Percentiles rank a stretch among this genome's conserved stretches.
These are phyloP conservation scores for Penicillium glabrum DNA, from an alignment of 2,329 filamentous ascomycete genomes.

Conservation along the genomic window DNA sequence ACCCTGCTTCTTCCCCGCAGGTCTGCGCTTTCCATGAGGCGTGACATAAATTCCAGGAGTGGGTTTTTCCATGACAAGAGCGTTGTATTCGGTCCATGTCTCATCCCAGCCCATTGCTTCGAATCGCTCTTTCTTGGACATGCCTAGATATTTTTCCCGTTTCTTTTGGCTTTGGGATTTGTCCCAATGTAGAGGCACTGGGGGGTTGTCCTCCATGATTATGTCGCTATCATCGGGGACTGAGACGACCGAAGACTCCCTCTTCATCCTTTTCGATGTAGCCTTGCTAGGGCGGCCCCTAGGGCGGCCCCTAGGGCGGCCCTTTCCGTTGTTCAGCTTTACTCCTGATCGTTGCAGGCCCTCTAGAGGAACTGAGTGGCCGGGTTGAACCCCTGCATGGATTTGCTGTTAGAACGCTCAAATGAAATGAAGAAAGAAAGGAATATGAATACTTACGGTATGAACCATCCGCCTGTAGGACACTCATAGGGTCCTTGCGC, in stretches of 20 bases:
- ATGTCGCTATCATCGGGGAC: neutral
- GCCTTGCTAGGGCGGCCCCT: neutral
- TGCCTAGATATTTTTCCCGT: neutral
- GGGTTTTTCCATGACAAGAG: conserved; percentile 37
- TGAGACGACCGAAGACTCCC: neutral
- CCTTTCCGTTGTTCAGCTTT: conserved; percentile 6
- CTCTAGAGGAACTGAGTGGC: neutral
- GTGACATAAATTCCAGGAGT: conserved; percentile 44
- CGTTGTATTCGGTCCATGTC: conserved; percentile 42
- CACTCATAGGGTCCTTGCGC: conserved; percentile 34
- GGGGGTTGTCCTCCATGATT: neutral
- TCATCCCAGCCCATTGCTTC: conserved; percentile 42
- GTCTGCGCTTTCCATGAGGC: conserved; percentile 37
- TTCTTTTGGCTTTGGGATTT: neutral
- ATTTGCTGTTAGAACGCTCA: neutral
- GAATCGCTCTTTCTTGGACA: conserved; percentile 34
- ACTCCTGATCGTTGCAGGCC: neutral
- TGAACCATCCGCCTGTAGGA: conserved; percentile 29
- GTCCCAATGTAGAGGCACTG: neutral
- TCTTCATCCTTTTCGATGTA: neutral
- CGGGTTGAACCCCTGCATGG: neutral
- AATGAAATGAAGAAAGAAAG: neutral
- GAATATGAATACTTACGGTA: conserved; percentile 26
- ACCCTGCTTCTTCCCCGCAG: conserved; percentile 38
- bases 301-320: neutral